phyloP scores from a whole-genome alignment of 495 filamentous ascomycete genomes.

The Acidomyces sp. region DNA sequence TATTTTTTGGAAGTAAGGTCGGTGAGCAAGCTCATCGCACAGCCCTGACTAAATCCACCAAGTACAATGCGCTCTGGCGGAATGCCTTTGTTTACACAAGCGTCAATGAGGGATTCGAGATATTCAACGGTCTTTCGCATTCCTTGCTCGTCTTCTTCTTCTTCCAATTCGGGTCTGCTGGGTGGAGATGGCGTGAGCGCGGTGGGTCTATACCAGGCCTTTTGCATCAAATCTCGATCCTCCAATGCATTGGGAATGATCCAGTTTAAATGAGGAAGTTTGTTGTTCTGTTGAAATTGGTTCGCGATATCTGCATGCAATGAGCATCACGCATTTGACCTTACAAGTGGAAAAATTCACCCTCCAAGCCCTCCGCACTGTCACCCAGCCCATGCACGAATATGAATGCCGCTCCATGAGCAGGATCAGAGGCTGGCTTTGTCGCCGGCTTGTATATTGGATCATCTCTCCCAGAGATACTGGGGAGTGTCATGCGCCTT shows the following conservation, averaged over 20 bases:
- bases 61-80: conserved; percentile 29
- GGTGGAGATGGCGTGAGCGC: conserved; percentile 27
- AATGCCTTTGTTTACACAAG: conserved; percentile 27
- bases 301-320: conserved; percentile 21
- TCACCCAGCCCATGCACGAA: conserved; percentile 36
- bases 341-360: conserved; percentile 17
- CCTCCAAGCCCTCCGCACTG: conserved; percentile 29
- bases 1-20: conserved; percentile 27
- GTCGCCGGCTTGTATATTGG: conserved; percentile 26
- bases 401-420: conserved; percentile 32
- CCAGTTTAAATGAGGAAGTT: conserved; percentile 31
- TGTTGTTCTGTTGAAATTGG: conserved; percentile 32
- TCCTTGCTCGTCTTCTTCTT: conserved; percentile 29
- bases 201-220: conserved; percentile 32
- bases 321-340: neutral
- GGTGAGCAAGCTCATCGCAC: conserved; percentile 28
- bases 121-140: conserved; percentile 29
- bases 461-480: conserved; percentile 11
- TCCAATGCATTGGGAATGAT: conserved; percentile 33
- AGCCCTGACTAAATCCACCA: conserved; percentile 35
- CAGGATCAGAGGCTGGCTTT: conserved; percentile 19
- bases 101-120: conserved; percentile 29
- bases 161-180: conserved; percentile 23
- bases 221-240: conserved; percentile 29
- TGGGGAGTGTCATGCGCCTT: conserved; percentile 17